Conservation (phyloP, 2,329 filamentous ascomycete species). For the Ophiosphaerella korrae region DNA sequence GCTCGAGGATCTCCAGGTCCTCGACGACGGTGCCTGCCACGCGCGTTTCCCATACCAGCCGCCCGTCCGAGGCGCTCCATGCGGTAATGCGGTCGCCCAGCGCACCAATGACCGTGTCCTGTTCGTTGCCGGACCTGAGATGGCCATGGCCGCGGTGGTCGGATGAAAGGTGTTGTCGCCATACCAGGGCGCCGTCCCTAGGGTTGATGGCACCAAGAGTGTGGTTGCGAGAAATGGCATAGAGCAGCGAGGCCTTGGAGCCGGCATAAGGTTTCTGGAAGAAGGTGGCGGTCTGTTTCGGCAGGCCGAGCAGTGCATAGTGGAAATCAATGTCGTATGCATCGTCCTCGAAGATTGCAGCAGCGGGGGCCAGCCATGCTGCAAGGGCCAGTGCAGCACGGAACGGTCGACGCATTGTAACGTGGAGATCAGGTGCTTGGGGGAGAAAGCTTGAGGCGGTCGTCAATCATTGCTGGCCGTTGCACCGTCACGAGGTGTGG, state of each 20-base stretch:
- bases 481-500: background rate
- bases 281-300: slow-evolving; percentile 83
- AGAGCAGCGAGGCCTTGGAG: slow-evolving; percentile 87
- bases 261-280: slow-evolving; percentile 85
- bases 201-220: slow-evolving; percentile 90
- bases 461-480: too few relatives aligned
- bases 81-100: slow-evolving; percentile 71
- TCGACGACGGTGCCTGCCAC: slow-evolving; percentile 62
- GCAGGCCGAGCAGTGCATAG: slow-evolving; percentile 82
- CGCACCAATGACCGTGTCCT: slow-evolving; percentile 77
- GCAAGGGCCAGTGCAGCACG: slow-evolving; percentile 42
- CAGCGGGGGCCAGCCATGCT: slow-evolving; percentile 56
- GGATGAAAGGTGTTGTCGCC: slow-evolving; percentile 76
- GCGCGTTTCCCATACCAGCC: slow-evolving; percentile 73
- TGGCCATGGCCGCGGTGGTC: slow-evolving; percentile 52
- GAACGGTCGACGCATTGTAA: slow-evolving; percentile 40
- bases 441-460: too few relatives aligned
- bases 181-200: slow-evolving; percentile 79
- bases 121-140: slow-evolving; percentile 76
- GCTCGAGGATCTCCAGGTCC: slow-evolving; percentile 78
- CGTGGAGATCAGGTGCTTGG: slow-evolving; percentile 11
- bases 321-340: slow-evolving; percentile 93
- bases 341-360: slow-evolving; percentile 85
- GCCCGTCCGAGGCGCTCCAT: slow-evolving; percentile 84
- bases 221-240: slow-evolving; percentile 83